Base-by-base conservation (phyloP, 2,329 filamentous ascomycete species). In the Ophiostoma australiae region DNA sequence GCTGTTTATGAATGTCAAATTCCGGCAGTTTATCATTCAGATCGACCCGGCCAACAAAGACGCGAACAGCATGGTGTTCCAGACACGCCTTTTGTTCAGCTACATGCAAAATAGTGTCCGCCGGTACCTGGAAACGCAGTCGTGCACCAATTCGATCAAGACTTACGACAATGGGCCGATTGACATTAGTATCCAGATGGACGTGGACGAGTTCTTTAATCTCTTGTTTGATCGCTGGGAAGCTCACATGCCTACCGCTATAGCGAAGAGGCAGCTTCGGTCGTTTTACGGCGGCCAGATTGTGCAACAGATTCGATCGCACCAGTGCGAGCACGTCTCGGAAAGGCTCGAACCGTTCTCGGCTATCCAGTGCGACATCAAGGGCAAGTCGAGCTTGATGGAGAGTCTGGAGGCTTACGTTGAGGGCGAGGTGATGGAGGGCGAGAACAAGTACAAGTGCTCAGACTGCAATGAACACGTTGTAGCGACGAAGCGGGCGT, bases 401-500 rank as follows among this genome's bases (percentile, higher is more conserved):
- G 93, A 97, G 75, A 98, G 95, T 77, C 83, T 99, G 17, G 89
- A 93, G 75, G 93, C 94, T n/a, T 98, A 97, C 78, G 93, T 98
- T 15, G 92, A 96, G 77, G 95, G 95, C 4, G 95, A 99, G 80
- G 89, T 95, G 48, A 94, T 99, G 91, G 93, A 97, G 83, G 95
- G 96, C 27, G 93, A 97, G 76, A 98, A 99, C 82, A 97, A 97
- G 81, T 99, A 98, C 83, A 97, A 96, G 74, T 99, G 95, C 80
- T 94, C 93, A 39, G 91, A 88, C 4, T 99, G 95, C 78, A 91
- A 93, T 73, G 87, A 88, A 13, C 91, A 95, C 76, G 95, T 99
- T 20, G 91, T 97, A 79, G 95, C 95, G 27, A 92, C 98, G 74
- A 97, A 97, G 80, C 87, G 91, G 76, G 91, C 94, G 15, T 98